Percentiles rank a stretch among this genome's conserved stretches.
phyloP scores from a whole-genome alignment of 2,329 filamentous ascomycete genomes.

The Cryphonectria radicalis region DNA sequence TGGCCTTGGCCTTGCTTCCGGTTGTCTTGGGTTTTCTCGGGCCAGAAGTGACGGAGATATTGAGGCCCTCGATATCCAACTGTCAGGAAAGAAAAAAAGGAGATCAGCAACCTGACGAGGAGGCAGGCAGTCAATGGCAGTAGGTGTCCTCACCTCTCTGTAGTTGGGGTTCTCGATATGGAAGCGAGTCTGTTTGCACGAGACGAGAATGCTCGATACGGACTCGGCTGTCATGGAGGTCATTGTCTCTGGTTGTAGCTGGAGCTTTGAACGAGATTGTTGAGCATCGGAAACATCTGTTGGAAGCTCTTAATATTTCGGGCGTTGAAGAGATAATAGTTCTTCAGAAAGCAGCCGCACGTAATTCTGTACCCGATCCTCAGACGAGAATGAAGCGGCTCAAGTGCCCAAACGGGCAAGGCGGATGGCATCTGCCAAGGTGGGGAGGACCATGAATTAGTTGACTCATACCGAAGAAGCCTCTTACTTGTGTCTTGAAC shows the following conservation, averaged over 20 bases:
- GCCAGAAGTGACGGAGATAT: constrained; percentile 63
- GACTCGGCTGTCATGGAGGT: constrained; percentile 55
- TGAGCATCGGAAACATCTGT: too few species aligned
- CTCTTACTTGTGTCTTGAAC: too few species aligned
- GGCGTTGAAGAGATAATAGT: too few species aligned
- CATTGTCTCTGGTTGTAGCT: constrained; percentile 37
- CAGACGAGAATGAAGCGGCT: too few species aligned
- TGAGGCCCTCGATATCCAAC: constrained; percentile 75
- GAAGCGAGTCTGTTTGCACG: constrained; percentile 70
- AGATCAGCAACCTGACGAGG: background rate
- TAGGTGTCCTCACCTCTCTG: constrained; percentile 54
- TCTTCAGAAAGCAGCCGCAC: too few species aligned
- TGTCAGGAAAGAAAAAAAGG: constrained; percentile 35
- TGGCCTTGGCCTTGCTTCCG: constrained; percentile 39
- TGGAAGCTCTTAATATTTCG: too few species aligned
- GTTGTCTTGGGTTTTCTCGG: constrained; percentile 20
- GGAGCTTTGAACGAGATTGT: background rate
- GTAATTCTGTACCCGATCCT: too few species aligned
- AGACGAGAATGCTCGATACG: constrained; percentile 60
- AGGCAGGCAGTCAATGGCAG: too few species aligned
- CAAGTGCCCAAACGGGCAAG: too few species aligned
- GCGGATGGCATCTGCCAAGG: too few species aligned
- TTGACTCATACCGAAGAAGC: too few species aligned
- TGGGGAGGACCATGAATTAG: too few species aligned
- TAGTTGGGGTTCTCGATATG: constrained; percentile 60